Evolutionary conservation across 2,329 filamentous ascomycete genomes (phyloP).

Genomic region (Leptographium radiaticola): DNA sequence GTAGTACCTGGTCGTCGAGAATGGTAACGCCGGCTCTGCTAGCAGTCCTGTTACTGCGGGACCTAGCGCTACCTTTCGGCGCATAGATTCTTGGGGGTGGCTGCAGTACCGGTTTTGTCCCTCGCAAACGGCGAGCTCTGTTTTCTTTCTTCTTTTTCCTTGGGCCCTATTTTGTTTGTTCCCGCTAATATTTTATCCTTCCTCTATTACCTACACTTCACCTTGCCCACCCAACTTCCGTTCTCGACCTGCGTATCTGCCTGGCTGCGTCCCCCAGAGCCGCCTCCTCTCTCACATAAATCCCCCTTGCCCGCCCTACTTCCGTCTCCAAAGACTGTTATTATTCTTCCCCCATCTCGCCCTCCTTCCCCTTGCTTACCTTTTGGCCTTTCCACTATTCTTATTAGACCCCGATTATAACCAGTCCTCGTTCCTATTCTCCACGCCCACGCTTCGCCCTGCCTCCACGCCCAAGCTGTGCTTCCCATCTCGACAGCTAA

Average conservation of each 20-base stretch:
- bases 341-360: neutral
- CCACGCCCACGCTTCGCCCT: neutral
- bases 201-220: constrained; percentile 12
- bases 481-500: neutral
- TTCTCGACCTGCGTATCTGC: neutral
- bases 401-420: neutral
- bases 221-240: constrained; percentile 6
- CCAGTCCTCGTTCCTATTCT: neutral
- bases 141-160: neutral
- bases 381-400: neutral
- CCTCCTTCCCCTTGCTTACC: neutral
- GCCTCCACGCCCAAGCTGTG: neutral
- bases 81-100: too few relatives aligned
- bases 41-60: neutral
- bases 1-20: neutral
- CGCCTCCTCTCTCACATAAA: constrained; percentile 7
- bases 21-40: neutral
- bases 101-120: neutral
- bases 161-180: constrained; percentile 1
- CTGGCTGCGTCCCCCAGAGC: constrained; percentile 5
- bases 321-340: too few relatives aligned
- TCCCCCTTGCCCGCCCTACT: constrained; percentile 2
- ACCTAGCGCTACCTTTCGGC: neutral
- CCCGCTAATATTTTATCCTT: constrained; percentile 1
- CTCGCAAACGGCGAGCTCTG: neutral